Conservation (phyloP, 1,284 basidiomycete genomes). For the Naganishia albida region DNA sequence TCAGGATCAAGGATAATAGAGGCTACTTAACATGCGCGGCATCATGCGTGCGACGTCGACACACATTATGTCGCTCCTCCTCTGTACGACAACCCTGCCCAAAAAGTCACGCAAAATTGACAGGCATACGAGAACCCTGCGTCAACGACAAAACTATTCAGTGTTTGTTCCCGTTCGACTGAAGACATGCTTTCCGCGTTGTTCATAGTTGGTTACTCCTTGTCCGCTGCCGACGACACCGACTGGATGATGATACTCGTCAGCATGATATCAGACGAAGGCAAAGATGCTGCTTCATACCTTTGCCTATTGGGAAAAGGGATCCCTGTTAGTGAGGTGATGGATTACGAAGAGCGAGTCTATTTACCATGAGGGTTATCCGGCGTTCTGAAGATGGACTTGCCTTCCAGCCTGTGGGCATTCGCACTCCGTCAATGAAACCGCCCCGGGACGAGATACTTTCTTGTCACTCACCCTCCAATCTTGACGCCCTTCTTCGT, state of each 20-base stretch:
- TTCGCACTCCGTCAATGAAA: neutral
- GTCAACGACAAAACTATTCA: conserved; percentile 23
- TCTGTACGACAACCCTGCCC: neutral
- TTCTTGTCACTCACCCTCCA: conserved; percentile 61
- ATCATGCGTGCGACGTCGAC: neutral
- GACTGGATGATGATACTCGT: conserved; percentile 58
- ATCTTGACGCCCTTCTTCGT: conserved; percentile 90
- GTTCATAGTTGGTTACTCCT: conserved; percentile 80
- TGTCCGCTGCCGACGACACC: conserved; percentile 92
- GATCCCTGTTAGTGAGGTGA: neutral
- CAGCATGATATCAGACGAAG: conserved; percentile 17
- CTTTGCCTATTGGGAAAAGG: conserved; percentile 31
- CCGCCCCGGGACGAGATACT: neutral
- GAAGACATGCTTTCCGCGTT: conserved; percentile 44
- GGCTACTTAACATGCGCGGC: conserved; percentile 21
- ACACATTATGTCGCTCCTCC: neutral
- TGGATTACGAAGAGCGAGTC: conserved; percentile 35
- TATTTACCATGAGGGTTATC: conserved; percentile 88
- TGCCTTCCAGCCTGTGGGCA: conserved; percentile 64
- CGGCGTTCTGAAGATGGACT: conserved; percentile 93
- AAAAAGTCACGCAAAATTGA: neutral
- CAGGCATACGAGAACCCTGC: neutral
- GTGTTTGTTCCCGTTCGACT: conserved; percentile 17
- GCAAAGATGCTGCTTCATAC: conserved; percentile 33
- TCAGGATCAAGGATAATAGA: conserved; percentile 10